Evolutionary conservation across 2,329 filamentous ascomycete genomes (phyloP), one percentile per base, ranked within the genome.

Genomic region (Sporothrix globosa): DNA sequence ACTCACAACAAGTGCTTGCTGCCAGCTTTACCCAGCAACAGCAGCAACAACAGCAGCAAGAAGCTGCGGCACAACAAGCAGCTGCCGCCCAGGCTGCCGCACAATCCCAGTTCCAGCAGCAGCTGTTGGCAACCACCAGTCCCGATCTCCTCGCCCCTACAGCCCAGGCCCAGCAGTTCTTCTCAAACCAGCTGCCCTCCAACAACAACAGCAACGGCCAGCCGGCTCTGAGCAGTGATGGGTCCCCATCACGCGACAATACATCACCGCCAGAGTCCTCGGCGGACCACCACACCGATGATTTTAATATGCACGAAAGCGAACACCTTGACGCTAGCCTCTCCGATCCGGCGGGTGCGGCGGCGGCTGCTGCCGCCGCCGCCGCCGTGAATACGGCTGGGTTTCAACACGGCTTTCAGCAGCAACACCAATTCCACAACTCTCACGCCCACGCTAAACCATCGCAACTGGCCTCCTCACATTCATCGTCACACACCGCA

Each of bases 251-350:
- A 9, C 52, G 67, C 11, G 70, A 71, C 53, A 60, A 69, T 53
- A 69, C 70, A 11, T 71, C 70, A 52, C 70, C 70, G 11, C 67
- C 67, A 24, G 70, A 71, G 56, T 71, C 70, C 17, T 61, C 68
- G 9, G 46, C 56, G n/a, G 41, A 65, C 52, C 27, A 30, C n/a
- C 48, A 61, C 52, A 50, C 65, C 24, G 65, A 53, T 60, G 67
- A 66, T 41, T 69, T 66, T 24, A n/a, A 21, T 58, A 71, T 71
- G 66, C 70, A 71, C 65, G 65, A 70, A 11, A 63, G 19, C 39
- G 44, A 52, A 7, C 60, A 70, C n/a, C 41, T 70, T 44, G 69
- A 61, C 44, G 34, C n/a, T 17, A 69, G 27, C 67, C 54, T 69
- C 13, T 50, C 53, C 3, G 53, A 50, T 30, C 53, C 67, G 6